A percentile compares a stretch with the other conserved stretches of the same genome.
Evolutionary conservation across 805 yeast genomes (phyloP).

Genomic region (Dipodascopsis tothii): DNA sequence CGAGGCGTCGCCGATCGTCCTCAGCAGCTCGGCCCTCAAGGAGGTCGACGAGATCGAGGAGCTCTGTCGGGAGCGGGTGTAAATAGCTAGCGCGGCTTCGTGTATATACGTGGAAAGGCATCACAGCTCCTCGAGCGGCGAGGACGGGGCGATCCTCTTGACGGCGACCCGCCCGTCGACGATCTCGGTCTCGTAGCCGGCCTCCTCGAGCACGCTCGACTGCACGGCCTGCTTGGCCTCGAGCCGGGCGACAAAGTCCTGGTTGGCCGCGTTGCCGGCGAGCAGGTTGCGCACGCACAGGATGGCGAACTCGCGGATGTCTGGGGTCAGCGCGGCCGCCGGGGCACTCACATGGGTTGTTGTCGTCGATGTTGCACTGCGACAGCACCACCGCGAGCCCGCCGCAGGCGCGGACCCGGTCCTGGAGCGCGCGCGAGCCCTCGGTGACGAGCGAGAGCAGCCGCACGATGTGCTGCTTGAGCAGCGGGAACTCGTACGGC

Average conservation of each 20-base stretch:
- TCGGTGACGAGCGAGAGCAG: conserved; percentile 52
- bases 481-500: conserved; percentile 46
- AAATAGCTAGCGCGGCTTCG: not conserved
- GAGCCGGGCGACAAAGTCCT: conserved; percentile 61
- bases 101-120: not conserved
- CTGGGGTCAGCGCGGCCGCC: not conserved
- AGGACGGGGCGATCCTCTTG: too few species aligned
- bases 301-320: conserved; percentile 63
- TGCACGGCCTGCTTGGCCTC: conserved; percentile 67
- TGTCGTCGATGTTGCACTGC: conserved; percentile 75
- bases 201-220: conserved; percentile 49
- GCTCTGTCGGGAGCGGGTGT: not conserved
- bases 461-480: conserved; percentile 61
- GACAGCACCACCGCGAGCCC: conserved; percentile 68
- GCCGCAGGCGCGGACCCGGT: conserved; percentile 52
- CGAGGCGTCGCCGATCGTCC: conserved; percentile 42
- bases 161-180: conserved; percentile 62
- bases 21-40: conserved; percentile 79
- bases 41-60: conserved; percentile 75
- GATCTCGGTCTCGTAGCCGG: conserved; percentile 46
- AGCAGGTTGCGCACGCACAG: conserved; percentile 66
- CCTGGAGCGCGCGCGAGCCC: conserved; percentile 53
- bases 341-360: conserved; percentile 59
- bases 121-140: too few species aligned
- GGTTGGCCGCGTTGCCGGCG: conserved; percentile 59